Evolutionary conservation across 805 yeast genomes (phyloP).

Genomic region (Yarrowia yakushimensis): DNA sequence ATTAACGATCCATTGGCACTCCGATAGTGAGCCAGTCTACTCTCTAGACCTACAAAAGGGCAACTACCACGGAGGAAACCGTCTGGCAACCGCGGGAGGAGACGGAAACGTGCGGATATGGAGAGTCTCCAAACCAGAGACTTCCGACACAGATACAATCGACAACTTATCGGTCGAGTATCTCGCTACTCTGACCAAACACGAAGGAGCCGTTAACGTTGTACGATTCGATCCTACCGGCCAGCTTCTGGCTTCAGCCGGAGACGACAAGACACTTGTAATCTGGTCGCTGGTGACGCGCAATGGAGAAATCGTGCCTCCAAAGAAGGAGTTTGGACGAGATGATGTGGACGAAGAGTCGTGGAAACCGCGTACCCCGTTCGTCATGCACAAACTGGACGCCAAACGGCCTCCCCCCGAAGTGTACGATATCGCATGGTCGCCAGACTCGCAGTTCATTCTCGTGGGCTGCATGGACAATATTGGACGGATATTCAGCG

Average conservation of each 20-base stretch:
- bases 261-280: slow-evolving; percentile 89
- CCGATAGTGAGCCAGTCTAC: slow-evolving; percentile 43
- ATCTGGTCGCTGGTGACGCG: slow-evolving; percentile 57
- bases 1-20: slow-evolving; percentile 44
- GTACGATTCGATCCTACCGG: slow-evolving; percentile 78
- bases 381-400: slow-evolving; percentile 22
- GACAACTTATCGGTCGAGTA: slow-evolving; percentile 53
- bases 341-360: slow-evolving; percentile 50
- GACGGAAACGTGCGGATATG: slow-evolving; percentile 76
- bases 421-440: slow-evolving; percentile 90
- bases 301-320: slow-evolving; percentile 41
- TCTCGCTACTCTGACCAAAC: slow-evolving; percentile 76
- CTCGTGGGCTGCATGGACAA: slow-evolving; percentile 94
- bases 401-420: slow-evolving; percentile 49
- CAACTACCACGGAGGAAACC: slow-evolving; percentile 29
- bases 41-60: slow-evolving; percentile 41
- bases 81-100: slow-evolving; percentile 90
- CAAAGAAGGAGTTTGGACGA: slow-evolving; percentile 57
- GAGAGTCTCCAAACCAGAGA: slow-evolving; percentile 33
- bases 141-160: slow-evolving; percentile 37
- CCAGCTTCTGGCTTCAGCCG: slow-evolving; percentile 71
- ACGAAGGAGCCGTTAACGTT: slow-evolving; percentile 91
- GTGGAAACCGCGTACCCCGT: slow-evolving; percentile 55
- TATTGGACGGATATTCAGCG: slow-evolving; percentile 63
- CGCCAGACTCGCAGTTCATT: slow-evolving; percentile 72